Evolutionary conservation across 1,284 basidiomycete genomes (phyloP), one percentile per base, ranked within the genome.

Genomic region (Microstroma glucosiphilum): DNA sequence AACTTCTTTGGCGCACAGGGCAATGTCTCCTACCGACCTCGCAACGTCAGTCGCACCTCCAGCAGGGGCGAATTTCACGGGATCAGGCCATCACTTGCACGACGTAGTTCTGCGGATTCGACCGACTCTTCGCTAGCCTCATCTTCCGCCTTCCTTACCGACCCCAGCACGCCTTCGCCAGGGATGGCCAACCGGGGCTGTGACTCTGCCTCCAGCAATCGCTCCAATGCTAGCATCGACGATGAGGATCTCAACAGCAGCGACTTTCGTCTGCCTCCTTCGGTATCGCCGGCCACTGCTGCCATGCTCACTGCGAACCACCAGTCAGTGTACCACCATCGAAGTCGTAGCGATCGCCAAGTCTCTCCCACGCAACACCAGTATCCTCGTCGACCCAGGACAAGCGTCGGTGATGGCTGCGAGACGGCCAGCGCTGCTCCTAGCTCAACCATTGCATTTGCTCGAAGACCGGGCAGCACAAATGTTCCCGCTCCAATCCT

Each of bases 261-360:
- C 51, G 51, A 54, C 51, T 54, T 54, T 21, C 21, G 26, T 7
- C 51, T 54, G 51, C 51, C 51, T 21, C 51, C 51, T 23, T 54
- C 51, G 17, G 21, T 54, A 4, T 23, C 51, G 13, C 51, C 51
- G 4, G 17, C 51, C 15, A 54, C 51, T 26, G 51, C 51, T 6
- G 21, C 21, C 51, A 26, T 54, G 17, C 19, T 54, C 8, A 54
- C 51, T 19, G 21, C 17, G 25, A 25, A 54, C 15, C 51, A 19
- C 11, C n/a, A 48, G 9, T 37, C 30, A 9, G 30, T 37, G 4
- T 37, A 37, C 9, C 30, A 37, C 9, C 30, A 37, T 37, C 30
- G 30, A 37, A 37, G 30, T 37, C 30, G 30, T 9, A 37, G 30
- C 30, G 30, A 37, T 37, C 30, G 30, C 9, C 30, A 37, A 9